Conservation (phyloP, 139 green algal species). For the Closterium sp. region DNA sequence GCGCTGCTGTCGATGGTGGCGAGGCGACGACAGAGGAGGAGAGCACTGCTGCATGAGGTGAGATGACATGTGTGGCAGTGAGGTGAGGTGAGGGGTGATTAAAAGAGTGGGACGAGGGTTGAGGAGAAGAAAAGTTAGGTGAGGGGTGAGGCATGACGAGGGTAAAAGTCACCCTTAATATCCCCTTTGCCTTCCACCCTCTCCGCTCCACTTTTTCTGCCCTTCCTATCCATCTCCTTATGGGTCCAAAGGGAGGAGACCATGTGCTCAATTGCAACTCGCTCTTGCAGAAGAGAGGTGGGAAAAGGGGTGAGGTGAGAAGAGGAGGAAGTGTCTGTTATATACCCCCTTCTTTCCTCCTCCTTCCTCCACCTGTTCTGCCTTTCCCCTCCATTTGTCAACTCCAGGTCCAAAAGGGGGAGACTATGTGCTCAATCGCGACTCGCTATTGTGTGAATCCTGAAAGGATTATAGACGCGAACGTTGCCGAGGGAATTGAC, state of each 20-base stretch:
- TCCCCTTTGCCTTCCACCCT: too few relatives aligned
- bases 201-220: too few relatives aligned
- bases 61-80: background rate
- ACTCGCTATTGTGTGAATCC: background rate
- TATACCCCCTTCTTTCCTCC: background rate
- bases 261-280: too few relatives aligned
- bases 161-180: too few relatives aligned
- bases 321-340: too few relatives aligned
- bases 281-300: too few relatives aligned
- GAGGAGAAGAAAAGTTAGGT: too few relatives aligned
- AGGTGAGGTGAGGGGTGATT: too few relatives aligned
- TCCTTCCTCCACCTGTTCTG: background rate
- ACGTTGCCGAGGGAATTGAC: background rate
- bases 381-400: background rate
- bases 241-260: too few relatives aligned
- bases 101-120: too few relatives aligned
- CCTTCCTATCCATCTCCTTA: too few relatives aligned
- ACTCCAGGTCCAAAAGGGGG: background rate
- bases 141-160: background rate
- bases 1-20: background rate
- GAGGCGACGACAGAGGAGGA: background rate
- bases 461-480: background rate
- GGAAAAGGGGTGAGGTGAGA: too few relatives aligned
- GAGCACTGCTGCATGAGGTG: background rate
- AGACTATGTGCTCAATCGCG: background rate